phyloP scores from a whole-genome alignment of 306 rosid species.

The Prunus campanulata region DNA sequence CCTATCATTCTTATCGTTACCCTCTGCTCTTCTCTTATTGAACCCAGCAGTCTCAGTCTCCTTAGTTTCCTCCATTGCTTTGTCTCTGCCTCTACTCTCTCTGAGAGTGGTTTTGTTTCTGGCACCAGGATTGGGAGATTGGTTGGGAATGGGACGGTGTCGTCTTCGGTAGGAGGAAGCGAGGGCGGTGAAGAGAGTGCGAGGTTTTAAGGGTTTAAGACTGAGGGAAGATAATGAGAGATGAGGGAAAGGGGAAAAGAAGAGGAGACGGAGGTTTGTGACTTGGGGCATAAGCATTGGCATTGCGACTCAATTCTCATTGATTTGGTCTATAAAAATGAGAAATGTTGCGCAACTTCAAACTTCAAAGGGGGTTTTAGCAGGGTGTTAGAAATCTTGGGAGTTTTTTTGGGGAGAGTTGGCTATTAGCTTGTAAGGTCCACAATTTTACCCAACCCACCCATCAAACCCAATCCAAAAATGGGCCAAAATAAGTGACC shows the following conservation, averaged over 20 bases:
- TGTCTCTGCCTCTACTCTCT: conserved; percentile 11
- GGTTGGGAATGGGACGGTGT: conserved; percentile 34
- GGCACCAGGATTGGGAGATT: conserved; percentile 27
- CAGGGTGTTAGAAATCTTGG: background rate
- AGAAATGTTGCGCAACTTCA: background rate
- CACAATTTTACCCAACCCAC: no score
- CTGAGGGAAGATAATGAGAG: conserved; percentile 20
- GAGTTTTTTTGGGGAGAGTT: background rate
- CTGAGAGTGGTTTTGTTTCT: conserved; percentile 29
- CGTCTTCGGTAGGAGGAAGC: conserved; percentile 40
- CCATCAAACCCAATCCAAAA: no score
- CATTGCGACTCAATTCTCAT: conserved; percentile 17
- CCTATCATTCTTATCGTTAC: conserved; percentile 46
- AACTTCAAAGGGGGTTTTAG: conserved; percentile 36
- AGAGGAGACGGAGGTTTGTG: conserved; percentile 46
- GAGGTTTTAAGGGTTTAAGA: conserved; percentile 12
- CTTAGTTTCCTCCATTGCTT: conserved; percentile 39
- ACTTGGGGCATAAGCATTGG: conserved; percentile 29
- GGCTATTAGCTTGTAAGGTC: no score
- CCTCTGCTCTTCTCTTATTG: conserved; percentile 83
- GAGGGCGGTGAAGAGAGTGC: conserved; percentile 38
- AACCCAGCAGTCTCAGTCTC: conserved; percentile 31
- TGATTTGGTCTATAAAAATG: background rate
- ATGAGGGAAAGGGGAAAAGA: conserved; percentile 16
- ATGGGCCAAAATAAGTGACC: no score